Percentiles rank a stretch among this genome's conserved stretches.
Evolutionary conservation across 768 basidiomycete species (phyloP).

Genomic region (Podaxis pistillaris): DNA sequence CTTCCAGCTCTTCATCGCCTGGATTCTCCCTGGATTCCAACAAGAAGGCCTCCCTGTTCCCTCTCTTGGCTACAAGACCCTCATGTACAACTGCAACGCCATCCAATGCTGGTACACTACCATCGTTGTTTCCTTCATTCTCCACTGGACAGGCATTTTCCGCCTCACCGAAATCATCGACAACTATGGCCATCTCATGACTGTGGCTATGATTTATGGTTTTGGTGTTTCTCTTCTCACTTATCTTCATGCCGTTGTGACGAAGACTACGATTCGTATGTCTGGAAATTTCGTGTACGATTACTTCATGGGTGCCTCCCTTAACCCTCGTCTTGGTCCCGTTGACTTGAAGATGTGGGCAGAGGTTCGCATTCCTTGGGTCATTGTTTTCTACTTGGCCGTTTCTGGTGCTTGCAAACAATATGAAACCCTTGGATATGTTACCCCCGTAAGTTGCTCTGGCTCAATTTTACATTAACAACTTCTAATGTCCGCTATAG

Average conservation of each 20-base stretch:
- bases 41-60: slow-evolving; percentile 97
- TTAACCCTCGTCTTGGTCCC: slow-evolving; percentile 90
- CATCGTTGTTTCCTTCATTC: slow-evolving; percentile 64
- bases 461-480: background rate
- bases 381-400: slow-evolving; percentile 89
- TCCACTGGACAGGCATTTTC: slow-evolving; percentile 83
- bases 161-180: slow-evolving; percentile 93
- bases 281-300: slow-evolving; percentile 95
- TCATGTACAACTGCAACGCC: slow-evolving; percentile 98
- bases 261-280: slow-evolving; percentile 86
- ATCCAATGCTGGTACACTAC: slow-evolving; percentile 82
- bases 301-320: slow-evolving; percentile 92
- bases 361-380: slow-evolving; percentile 96
- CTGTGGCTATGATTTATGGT: slow-evolving; percentile 90
- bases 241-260: slow-evolving; percentile 75
- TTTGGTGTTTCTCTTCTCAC: slow-evolving; percentile 78
- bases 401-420: slow-evolving; percentile 95
- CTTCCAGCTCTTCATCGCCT: slow-evolving; percentile 89
- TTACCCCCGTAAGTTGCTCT: slow-evolving; percentile 72
- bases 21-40: slow-evolving; percentile 85
- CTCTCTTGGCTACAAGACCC: slow-evolving; percentile 86
- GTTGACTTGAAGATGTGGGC: slow-evolving; percentile 99
- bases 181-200: slow-evolving; percentile 94
- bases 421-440: slow-evolving; percentile 87
- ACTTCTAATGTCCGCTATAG: slow-evolving; percentile 34